Evolutionary conservation across 768 basidiomycete species (phyloP).

Genomic region (Russula virescens): DNA sequence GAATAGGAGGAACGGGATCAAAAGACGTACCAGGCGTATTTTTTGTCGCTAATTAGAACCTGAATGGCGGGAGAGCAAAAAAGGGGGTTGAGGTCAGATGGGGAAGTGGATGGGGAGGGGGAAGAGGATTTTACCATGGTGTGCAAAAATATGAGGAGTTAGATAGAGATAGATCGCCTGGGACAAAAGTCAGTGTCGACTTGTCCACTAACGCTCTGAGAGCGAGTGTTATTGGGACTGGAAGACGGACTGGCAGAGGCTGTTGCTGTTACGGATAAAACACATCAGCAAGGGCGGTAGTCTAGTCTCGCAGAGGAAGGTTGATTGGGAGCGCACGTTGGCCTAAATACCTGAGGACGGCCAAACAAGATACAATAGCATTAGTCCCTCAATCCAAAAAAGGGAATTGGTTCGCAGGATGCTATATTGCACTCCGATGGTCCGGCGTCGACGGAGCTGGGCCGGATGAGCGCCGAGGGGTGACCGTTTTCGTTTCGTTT

Average conservation of each 20-base stretch:
- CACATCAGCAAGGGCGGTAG: constrained; percentile 23
- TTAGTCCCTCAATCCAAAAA: constrained; percentile 7
- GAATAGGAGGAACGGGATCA: neutral
- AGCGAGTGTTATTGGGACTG: constrained; percentile 26
- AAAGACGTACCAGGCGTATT: constrained; percentile 61
- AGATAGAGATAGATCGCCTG: constrained; percentile 13
- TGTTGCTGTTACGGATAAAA: constrained; percentile 19
- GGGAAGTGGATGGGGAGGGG: neutral
- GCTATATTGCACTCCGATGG: neutral
- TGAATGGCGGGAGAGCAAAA: constrained; percentile 19
- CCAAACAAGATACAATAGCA: constrained; percentile 24
- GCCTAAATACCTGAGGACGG: constrained; percentile 13
- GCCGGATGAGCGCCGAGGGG: neutral
- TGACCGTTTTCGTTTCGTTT: neutral
- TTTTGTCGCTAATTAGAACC: constrained; percentile 74
- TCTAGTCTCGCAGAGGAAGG: constrained; percentile 9
- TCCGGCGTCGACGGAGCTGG: neutral
- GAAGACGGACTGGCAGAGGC: constrained; percentile 19
- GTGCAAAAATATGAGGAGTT: neutral
- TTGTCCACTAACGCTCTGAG: constrained; percentile 24
- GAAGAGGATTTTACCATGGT: constrained; percentile 12
- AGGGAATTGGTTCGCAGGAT: constrained; percentile 9
- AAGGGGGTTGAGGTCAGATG: neutral
- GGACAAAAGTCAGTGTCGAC: constrained; percentile 23
- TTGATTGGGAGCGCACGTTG: constrained; percentile 16